Percentiles rank a stretch among this genome's conserved stretches.
These are phyloP conservation scores for Gentiana macrophylla DNA, from an alignment of 257 asterid genomes.

Conservation along the genomic window DNA sequence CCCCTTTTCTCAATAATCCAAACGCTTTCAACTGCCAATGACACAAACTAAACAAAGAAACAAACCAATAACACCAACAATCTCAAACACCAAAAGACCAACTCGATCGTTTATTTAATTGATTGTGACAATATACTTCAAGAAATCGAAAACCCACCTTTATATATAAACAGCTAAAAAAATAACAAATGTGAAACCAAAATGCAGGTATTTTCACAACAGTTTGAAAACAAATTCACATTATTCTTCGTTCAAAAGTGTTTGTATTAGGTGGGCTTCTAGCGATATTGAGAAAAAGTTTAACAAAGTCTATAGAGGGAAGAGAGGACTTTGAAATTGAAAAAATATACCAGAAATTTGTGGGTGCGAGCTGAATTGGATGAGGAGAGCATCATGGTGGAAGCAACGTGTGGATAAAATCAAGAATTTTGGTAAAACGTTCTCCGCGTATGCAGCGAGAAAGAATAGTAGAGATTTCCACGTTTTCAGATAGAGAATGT, in stretches of 20 bases:
- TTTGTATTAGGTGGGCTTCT: conserved; percentile 1
- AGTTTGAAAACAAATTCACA: conserved; percentile 5
- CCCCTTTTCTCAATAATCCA: conserved; percentile 26
- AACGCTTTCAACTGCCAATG: conserved; percentile 44
- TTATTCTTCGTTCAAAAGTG: conserved; percentile 6
- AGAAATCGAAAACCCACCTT: conserved; percentile 13
- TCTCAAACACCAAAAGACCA: not conserved
- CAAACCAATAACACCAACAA: conserved; percentile 15
- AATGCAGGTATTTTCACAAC: not conserved
- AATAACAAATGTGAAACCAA: not conserved
- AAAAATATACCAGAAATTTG: conserved; percentile 18
- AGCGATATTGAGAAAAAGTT: conserved; percentile 1
- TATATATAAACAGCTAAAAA: conserved; percentile 13
- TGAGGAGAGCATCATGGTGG: conserved; percentile 29
- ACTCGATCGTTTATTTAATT: not conserved
- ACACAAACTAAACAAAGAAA: conserved; percentile 23
- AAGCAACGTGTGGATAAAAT: conserved; percentile 21
- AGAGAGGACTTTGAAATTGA: not conserved
- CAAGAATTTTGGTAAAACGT: conserved; percentile 6
- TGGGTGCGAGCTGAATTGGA: conserved; percentile 8
- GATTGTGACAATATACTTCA: not conserved
- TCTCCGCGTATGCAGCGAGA: conserved; percentile 33
- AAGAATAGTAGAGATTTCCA: conserved; percentile 26
- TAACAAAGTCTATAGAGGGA: not conserved
- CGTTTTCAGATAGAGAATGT: conserved; percentile 14